Base-by-base conservation (phyloP, 805 yeast species). In the Saturnispora quitensis region DNA sequence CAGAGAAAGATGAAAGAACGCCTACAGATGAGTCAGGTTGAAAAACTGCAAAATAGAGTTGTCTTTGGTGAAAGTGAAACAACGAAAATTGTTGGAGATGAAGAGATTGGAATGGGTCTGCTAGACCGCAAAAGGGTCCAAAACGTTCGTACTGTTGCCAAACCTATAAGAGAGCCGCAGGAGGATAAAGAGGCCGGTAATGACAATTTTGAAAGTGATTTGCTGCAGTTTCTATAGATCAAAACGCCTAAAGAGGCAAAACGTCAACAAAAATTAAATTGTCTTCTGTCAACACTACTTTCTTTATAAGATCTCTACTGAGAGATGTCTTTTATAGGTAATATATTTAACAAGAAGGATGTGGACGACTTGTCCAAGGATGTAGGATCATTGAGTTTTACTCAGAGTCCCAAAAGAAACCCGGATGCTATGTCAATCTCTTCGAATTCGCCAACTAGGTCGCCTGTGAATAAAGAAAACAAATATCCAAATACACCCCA, bases 51-150 rank as follows among this genome's bases (percentile, higher is more conserved):
- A 60, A 89, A 91, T 63, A 78, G 86, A 61, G 76, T 90, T 79
- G 84, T 75, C 42, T 90, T 91, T 68, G 97, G 95, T 6, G 76
- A 82, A 58, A 73, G 75, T 55, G 96, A 88, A 62, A 79, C 74
- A 20, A 75, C 82, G 1, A 69, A 74, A 3, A 69, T 71, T 55
- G 89, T 85, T 55, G 73, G 80, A 0, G 95, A 95, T 10, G 89
- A 87, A 50, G 96, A 88, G 60, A 71, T 85, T 33, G 96, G 96
- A 0, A 61, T 89, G 47, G 96, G 96, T 3, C 80, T 87, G 88
- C 73, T 81, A 40, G 69, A 73, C 9, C 65, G 63, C 10, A 27
- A 50, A 17, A 47, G 57, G 53, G 40, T 60, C 1, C 54, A 65
- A n/a, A 53, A 53, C 13, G 51, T 61, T 12, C 57, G 58, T 17